Evolutionary conservation across 1,284 basidiomycete species (phyloP), one percentile per base, ranked within the genome.

Genomic region (Ustilago tritici): DNA sequence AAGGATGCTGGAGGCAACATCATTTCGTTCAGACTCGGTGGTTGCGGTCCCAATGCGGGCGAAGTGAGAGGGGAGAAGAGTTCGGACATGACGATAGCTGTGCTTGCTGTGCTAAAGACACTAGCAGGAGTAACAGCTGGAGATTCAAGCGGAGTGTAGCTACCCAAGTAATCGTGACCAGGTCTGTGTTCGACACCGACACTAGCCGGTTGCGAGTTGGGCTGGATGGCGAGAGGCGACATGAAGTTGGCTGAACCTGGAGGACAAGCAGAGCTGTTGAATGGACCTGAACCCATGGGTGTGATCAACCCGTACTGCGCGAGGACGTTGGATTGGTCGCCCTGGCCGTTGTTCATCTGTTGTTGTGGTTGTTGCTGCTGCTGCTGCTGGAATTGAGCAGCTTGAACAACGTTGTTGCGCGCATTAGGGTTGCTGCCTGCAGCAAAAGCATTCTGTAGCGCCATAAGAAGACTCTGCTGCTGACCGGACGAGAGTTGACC

Each of bases 1-100:
- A 77, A 23, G 36, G 76, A 81, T 34, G 77, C 71, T 57, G 69
- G 71, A 60, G 78, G 75, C 62, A 79, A 53, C 79, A 76, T 78
- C 71, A 80, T 63, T 59, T 78, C 62, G 74, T 70, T 32, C 9
- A 77, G 66, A n/a, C 80, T 81, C 19, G 79, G 79, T 34, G 79
- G 67, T 14, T 85, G 80, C 1, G 89, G 89, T 46, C 88, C 87
- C 6, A 91, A 86, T 0, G 90, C 90, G 0, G 90, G 90, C 7
- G 89, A 90, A 1, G 89, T 89, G 46, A 90, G 82, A 1, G 90
- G 90, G 4, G 90, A 89, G 80, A 90, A 89, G 81, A 89, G 88
- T 40, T 89, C 88, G 61, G 83, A 86, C 31, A 87, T 84, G 54
- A 85, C 81, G 58, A 86, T 84, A 14, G 83, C 73, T 28, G 79